Evolutionary conservation across 352 stramenopile species (phyloP), one percentile per base, ranked within the genome.

Genomic region (Phytophthora lateralis): DNA sequence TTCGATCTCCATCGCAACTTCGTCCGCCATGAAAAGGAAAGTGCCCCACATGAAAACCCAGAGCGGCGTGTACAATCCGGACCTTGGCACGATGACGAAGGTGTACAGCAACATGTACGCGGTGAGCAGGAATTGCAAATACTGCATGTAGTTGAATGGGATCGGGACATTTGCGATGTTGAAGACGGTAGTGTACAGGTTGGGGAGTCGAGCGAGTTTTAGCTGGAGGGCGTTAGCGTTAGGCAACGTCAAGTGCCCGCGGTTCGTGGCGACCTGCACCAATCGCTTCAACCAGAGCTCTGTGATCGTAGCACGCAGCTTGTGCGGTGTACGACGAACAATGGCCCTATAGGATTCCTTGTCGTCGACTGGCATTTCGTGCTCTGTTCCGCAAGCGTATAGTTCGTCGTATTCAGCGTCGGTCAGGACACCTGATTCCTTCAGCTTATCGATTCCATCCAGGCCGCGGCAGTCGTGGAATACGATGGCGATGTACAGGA

Each of bases 71-170:
- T 88, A 91, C 12, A 89, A 67, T 17, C 73, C 76, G 3, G 85
- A 94, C 32, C 69, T 76, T 15, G 82, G 81, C 10, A 94, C 82
- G 51, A 92, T 92, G n/a, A 91, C 85, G 57, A 94, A 81, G 11
- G 80, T 92, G 71, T 94, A 94, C 34, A 94, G 76, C 55, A 75
- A 76, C 77, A 94, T 90, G 62, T 91, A 94, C 6, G 69, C 74
- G 20, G 73, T 66, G 35, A 94, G 75, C 48, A 92, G 60, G 4
- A 87, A 74, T 51, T 91, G 79, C 3, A 92, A 68, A 47, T 91
- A 92, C 61, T 92, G 85, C 72, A 89, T 90, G 60, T 94, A 94
- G 71, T 91, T 91, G 76, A 94, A 92, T 24, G 85, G 85, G 52
- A 94, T 94, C 15, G 85, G 85, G 9, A 92, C 81, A 55, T 94